Evolutionary conservation across 2,329 filamentous ascomycete genomes (phyloP), one percentile per base, ranked within the genome.

Genomic region (Ilyonectria robusta): DNA sequence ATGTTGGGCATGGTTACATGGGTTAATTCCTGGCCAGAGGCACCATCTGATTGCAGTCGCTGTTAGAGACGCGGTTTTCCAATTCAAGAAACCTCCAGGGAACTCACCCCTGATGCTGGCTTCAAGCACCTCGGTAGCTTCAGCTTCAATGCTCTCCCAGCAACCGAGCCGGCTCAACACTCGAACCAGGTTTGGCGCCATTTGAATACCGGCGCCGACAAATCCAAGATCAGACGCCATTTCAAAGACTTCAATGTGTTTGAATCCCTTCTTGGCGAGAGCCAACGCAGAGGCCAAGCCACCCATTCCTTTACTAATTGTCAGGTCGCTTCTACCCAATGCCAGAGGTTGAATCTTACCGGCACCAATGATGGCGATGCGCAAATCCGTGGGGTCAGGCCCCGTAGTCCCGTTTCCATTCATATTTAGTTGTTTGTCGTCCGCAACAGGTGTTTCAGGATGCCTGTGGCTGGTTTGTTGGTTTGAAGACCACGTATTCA

Each of bases 121-220:
- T 65, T 91, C 89, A 65, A 86, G 86, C 66, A 94, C 86, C 66
- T 91, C 87, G 0, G 93, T 93, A 3, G 92, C 92, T 77, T 94
- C 92, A 42, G 84, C 86, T 69, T 88, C 88, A 69, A 95, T 93
- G n/a, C 85, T 84, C 19, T 86, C 81, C 93, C 93, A 95, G 71
- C 92, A 92, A 15, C 91, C 93, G 42, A 94, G 83, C 7, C 87
- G 83, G 77, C 93, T 91, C 19, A 95, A 85, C n/a, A 95, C 91
- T 1, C 92, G 88, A 8, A 91, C 91, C 87, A 95, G 92, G 75
- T 96, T 96, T 1, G 93, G 93, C 0, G 93, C 93, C 62, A 95
- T 84, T 79, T 96, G 93, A 72, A 95, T 95, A 6, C 93, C 93
- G 1, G 93, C 93, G 21, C 93, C 93, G 1, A 95, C 93, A 74